Evolutionary conservation across 2,329 filamentous ascomycete genomes (phyloP).

Genomic region (Triangularia setosa): DNA sequence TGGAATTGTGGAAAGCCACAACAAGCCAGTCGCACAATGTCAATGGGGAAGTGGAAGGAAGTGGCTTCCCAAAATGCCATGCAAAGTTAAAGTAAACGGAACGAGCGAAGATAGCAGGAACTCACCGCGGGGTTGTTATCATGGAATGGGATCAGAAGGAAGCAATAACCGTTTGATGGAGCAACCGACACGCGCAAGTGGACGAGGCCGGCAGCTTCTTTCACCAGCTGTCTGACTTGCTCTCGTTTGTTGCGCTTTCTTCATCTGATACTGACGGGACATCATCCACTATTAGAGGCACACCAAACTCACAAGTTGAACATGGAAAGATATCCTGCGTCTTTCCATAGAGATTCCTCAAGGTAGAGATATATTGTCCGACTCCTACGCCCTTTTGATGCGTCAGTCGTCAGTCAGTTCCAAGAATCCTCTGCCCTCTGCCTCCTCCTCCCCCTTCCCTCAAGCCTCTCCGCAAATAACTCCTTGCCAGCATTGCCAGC

Average conservation of each 20-base stretch:
- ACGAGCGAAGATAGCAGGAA: too few species aligned
- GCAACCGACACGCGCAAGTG: neutral
- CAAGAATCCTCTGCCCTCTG: constrained; percentile 72
- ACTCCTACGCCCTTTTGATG: neutral
- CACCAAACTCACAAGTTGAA: neutral
- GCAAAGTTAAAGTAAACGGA: neutral
- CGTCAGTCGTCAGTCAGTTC: constrained; percentile 43
- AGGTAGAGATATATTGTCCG: neutral
- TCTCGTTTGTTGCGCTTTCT: neutral
- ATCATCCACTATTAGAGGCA: neutral
- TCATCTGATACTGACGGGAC: neutral
- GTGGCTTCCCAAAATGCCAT: neutral
- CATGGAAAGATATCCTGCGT: neutral
- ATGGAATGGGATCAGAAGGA: neutral
- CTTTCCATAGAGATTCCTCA: neutral
- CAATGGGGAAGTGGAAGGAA: too few species aligned
- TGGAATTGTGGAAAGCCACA: too few species aligned
- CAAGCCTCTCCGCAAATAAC: constrained; percentile 59
- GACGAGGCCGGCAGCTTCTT: neutral
- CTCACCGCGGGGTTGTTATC: neutral
- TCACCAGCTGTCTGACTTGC: neutral
- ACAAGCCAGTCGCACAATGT: too few species aligned
- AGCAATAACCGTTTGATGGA: neutral
- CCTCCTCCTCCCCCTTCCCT: constrained; percentile 55
- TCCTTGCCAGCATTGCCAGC: constrained; percentile 63